Base-by-base conservation (phyloP, 2,329 filamentous ascomycete species). In the Apiospora marii region DNA sequence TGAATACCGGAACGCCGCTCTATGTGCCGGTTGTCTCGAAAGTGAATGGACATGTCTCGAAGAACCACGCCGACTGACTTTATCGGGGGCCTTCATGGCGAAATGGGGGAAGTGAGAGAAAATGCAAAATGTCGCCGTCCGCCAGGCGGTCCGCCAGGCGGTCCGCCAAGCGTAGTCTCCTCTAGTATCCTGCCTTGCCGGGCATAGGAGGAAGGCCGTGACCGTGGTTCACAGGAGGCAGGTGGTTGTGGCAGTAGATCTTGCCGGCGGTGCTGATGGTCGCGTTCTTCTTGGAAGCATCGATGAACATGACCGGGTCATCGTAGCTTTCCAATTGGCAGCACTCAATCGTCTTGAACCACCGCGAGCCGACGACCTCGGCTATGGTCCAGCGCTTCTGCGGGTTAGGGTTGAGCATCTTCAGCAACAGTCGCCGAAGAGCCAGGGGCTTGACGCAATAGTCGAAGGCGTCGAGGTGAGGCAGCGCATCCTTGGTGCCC, bases 321-420 rank as follows among this genome's bases (percentile, higher is more conserved):
- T 81, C 91, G 79, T 91, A 92, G 73, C 86, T 88, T 77, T 95
- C 93, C 5, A 91, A 83, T 77, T 94, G 92, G 80, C 94, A 97
- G 83, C 94, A 96, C 77, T 95, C 93, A 53, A 95, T 89, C 70
- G 87, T 89, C 83, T 90, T 92, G 77, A 96, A 84, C 87, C 91
- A 94, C n/a, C 91, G 86, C 77, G 93, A 90, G 74, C 88, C 90
- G 71, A 94, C 83, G 0, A 94, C 90, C 1, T 94, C 89, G 8
- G 87, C 83, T 69, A 96, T 93, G 41, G 87, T 89, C 76, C 92
- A 90, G 58, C 95, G 92, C 79, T 90, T 90, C 10, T 84, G 82
- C 0, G 95, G 94, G 75, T 95, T 85, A 0, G 94, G 94, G 80
- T 97, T 91, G 44, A 97, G 87, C 94, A 98, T 97, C 80, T 90